Base-by-base conservation (phyloP, 805 yeast genomes). In the Wickerhamia fluorescens region DNA sequence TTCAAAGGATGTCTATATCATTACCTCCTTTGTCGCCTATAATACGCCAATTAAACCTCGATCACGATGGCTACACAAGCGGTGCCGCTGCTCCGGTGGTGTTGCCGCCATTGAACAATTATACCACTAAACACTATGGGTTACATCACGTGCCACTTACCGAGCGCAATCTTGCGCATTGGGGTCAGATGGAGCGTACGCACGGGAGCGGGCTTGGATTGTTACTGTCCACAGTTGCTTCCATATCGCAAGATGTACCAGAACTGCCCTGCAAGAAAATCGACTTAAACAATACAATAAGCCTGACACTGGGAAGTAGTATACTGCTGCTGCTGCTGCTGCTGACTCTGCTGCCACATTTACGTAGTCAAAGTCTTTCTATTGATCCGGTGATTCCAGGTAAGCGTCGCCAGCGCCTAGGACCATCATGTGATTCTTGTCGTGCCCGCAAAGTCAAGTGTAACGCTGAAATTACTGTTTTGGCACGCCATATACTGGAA, bases 341-440 rank as follows among this genome's bases (percentile, higher is more conserved):
- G n/a, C n/a, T n/a, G n/a, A n/a, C n/a, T n/a, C n/a, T n/a, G n/a
- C n/a, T n/a, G n/a, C n/a, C n/a, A n/a, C n/a, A n/a, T n/a, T n/a
- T n/a, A n/a, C n/a, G n/a, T n/a, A n/a, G 7, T 18, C 20, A 18
- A 18, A 7, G 20, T 18, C 20, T 8, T 18, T 7, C 20, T 7
- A 8, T 18, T 10, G 20, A 18, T 18, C 7, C 20, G 20, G 10
- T 10, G 20, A 18, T 7, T 18, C 20, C 9, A 10, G 20, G 20
- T 18, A 18, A 18, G 10, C 55, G 69, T 38, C 57, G 86, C 41
- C 88, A 80, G 53, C 57, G 89, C 35, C 60, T 72, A 12, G 87
- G 89, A 0, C 87, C 87, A 3, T 73, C 82, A 23, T 80, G 89
- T 51, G 87, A 80, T 48, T 58, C 71, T 27, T 80, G 89, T 49